phyloP scores from a whole-genome alignment of 345 rosid genomes.

The Trapa bicornis region DNA sequence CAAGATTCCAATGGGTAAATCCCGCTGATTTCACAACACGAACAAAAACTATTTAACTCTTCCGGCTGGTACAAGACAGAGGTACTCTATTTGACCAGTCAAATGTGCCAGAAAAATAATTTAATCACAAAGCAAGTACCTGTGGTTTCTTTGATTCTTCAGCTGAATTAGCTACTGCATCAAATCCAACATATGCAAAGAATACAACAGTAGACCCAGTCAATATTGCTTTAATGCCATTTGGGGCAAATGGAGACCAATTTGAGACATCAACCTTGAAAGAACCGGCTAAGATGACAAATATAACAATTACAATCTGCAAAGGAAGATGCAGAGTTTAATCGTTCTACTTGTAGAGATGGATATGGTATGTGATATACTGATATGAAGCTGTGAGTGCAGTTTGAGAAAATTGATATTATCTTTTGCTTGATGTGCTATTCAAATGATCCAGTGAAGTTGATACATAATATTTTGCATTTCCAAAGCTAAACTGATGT shows the following conservation, averaged over 20 bases:
- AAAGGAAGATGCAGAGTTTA: conserved; percentile 4
- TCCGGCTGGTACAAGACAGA: neutral
- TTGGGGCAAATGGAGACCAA: conserved; percentile 91
- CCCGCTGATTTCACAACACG: conserved; percentile 42
- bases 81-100: neutral
- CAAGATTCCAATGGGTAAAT: conserved; percentile 77
- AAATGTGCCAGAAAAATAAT: conserved; percentile 1
- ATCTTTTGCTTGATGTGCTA: neutral
- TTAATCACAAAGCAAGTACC: conserved; percentile 24
- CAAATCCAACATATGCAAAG: conserved; percentile 97
- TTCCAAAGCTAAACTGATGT: neutral
- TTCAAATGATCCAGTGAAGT: neutral
- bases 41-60: neutral
- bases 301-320: conserved; percentile 72
- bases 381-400: neutral
- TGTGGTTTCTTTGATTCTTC: conserved; percentile 91
- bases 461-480: neutral
- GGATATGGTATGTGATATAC: neutral
- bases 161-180: conserved; percentile 93
- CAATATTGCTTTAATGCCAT: conserved; percentile 58
- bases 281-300: conserved; percentile 68
- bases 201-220: conserved; percentile 91
- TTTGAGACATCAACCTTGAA: conserved; percentile 78
- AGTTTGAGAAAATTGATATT: neutral
- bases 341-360: neutral